Conservation (phyloP, 2,329 filamentous ascomycete species). For the Xylaria polymorpha region DNA sequence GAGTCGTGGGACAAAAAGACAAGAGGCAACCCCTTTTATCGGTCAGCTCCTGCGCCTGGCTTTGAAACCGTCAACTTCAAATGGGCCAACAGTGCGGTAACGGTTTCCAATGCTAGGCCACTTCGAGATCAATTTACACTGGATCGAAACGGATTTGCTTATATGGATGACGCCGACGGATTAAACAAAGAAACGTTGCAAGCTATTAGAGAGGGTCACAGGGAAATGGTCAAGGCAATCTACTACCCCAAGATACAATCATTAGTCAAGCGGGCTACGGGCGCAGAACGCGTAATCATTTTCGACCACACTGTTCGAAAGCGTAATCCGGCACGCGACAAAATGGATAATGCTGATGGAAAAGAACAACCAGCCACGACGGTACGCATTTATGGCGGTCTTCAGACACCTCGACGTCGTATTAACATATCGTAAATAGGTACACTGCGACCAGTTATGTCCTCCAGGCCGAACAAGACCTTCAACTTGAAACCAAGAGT, state of each 20-base stretch:
- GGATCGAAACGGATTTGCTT: conserved; percentile 1
- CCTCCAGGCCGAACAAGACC: too few relatives aligned
- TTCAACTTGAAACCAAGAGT: too few relatives aligned
- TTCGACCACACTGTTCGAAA: conserved; percentile 35
- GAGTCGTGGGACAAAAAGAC: too few relatives aligned
- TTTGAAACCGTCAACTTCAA: too few relatives aligned
- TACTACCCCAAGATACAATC: conserved; percentile 28
- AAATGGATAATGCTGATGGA: conserved; percentile 22
- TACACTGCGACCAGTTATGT: conserved; percentile 2
- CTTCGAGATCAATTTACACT: neutral
- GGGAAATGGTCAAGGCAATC: neutral
- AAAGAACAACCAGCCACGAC: conserved; percentile 35
- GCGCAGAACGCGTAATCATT: conserved; percentile 29
- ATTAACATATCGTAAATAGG: neutral
- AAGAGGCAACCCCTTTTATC: too few relatives aligned
- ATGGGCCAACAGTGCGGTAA: too few relatives aligned
- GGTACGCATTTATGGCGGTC: conserved; percentile 22
- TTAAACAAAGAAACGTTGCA: neutral
- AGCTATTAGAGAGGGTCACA: neutral
- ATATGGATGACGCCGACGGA: neutral
- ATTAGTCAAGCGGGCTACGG: conserved; percentile 32
- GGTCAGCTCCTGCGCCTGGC: too few relatives aligned
- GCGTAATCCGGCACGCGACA: conserved; percentile 12
- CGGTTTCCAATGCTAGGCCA: too few relatives aligned
- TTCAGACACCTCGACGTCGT: neutral